Percentiles rank a stretch among this genome's conserved stretches.
These are phyloP conservation scores for Phytophthora citrophthora DNA, from an alignment of 352 stramenopile genomes.

Conservation along the genomic window DNA sequence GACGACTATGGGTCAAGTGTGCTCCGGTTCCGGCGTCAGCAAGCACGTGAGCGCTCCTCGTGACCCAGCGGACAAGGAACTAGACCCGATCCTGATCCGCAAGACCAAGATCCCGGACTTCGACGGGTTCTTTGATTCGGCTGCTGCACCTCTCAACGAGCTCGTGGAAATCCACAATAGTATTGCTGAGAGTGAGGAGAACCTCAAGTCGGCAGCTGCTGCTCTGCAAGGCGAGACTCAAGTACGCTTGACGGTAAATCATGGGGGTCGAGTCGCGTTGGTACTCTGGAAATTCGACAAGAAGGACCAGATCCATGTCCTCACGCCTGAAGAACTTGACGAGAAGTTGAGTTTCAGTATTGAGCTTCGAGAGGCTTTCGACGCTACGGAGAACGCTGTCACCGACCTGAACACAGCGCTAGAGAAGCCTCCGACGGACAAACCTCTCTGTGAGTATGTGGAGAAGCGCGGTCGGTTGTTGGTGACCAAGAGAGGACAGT, in stretches of 20 bases:
- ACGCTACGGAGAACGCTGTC: conserved; percentile 19
- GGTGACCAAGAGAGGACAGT: conserved; percentile 23
- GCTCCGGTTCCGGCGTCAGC: conserved; percentile 49
- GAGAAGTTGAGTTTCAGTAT: conserved; percentile 21
- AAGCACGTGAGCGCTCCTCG: conserved; percentile 46
- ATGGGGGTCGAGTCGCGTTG: conserved; percentile 29
- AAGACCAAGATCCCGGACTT: conserved; percentile 35
- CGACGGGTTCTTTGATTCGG: conserved; percentile 29
- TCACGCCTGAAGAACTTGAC: conserved; percentile 26
- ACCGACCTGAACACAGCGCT: conserved; percentile 42
- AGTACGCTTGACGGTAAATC: conserved; percentile 36
- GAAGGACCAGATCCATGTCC: conserved; percentile 48
- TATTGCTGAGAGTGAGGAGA: conserved; percentile 60
- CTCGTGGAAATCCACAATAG: conserved; percentile 49
- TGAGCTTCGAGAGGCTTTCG: conserved; percentile 23
- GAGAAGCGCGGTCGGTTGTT: conserved; percentile 47
- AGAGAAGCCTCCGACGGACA: conserved; percentile 37
- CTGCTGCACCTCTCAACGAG: conserved; percentile 25
- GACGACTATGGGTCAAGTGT: conserved; percentile 63
- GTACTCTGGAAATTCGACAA: conserved; percentile 57
- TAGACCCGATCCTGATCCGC: conserved; percentile 25
- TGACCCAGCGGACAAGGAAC: conserved; percentile 35
- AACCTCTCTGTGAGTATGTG: conserved; percentile 35
- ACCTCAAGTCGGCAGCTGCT: conserved; percentile 53
- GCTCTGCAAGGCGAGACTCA: conserved; percentile 59